Conservation (phyloP, 2,329 filamentous ascomycete species). For the Verticillium tricorpus region DNA sequence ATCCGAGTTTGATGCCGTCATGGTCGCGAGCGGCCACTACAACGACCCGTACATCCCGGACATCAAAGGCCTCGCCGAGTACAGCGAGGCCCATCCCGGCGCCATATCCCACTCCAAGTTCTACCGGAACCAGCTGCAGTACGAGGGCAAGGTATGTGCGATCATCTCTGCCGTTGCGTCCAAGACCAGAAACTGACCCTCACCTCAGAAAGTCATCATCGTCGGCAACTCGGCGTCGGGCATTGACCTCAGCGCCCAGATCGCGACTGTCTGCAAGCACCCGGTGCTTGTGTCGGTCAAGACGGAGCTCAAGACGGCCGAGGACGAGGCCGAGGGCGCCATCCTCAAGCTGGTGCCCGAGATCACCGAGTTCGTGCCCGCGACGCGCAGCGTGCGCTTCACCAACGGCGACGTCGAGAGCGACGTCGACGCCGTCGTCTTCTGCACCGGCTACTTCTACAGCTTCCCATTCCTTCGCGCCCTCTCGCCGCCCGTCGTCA, state of each 20-base stretch:
- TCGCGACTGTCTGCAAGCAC: constrained; percentile 45
- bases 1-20: constrained; percentile 53
- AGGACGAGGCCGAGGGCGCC: constrained; percentile 12
- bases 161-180: neutral
- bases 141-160: constrained; percentile 22
- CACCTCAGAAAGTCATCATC: constrained; percentile 56
- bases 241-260: constrained; percentile 61
- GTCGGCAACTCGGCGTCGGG: constrained; percentile 70
- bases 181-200: neutral
- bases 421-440: constrained; percentile 72
- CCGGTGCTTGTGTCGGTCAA: constrained; percentile 54
- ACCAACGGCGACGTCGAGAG: constrained; percentile 59
- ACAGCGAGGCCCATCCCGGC: constrained; percentile 43
- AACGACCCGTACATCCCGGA: constrained; percentile 54
- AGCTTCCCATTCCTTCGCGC: constrained; percentile 67
- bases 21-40: constrained; percentile 61
- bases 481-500: constrained; percentile 44
- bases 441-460: constrained; percentile 88
- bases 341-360: constrained; percentile 32
- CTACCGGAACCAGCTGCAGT: constrained; percentile 46
- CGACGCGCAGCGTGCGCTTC: constrained; percentile 55
- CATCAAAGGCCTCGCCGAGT: constrained; percentile 50
- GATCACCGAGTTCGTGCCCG: constrained; percentile 40
- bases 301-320: constrained; percentile 22
- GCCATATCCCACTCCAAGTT: constrained; percentile 61